Evolutionary conservation across 2,329 filamentous ascomycete genomes (phyloP), one percentile per base, ranked within the genome.

Genomic region (Berkeleyomyces basicola): DNA sequence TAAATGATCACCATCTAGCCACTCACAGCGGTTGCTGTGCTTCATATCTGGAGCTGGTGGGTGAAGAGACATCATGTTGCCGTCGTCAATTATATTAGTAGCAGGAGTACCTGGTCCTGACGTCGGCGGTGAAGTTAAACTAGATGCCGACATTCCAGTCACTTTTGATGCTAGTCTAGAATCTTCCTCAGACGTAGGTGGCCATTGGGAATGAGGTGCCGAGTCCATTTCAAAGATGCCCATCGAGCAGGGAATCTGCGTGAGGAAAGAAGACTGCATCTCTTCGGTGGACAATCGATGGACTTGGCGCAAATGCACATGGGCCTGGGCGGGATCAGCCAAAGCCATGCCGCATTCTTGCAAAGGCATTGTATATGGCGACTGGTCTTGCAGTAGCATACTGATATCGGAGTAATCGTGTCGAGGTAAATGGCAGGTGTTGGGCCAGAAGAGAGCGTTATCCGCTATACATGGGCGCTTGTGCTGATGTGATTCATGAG

Each of bases 361-460:
- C 2, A 64, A 44, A 3, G 59, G 62, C 43, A 63, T 51, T 7
- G 63, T 49, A 49, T 55, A 49, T 7, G 61, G 60, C 3, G 53
- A 44, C 3, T 61, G 42, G 14, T 65, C 66, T 14, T 59, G 51
- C 36, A 64, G 39, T 36, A 64, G 55, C 23, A 65, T 43, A 3
- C 58, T 58, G 10, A 64, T 33, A 49, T 66, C 66, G 49, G 65
- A 44, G 42, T 65, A 65, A 42, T 64, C 63, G 33, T 65, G 63
- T 9, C 66, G 64, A 40, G 67, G 67, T 36, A 68, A 55, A 36
- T 66, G 66, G 53, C 67, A 68, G n/a, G 63, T 64, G 3, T 67
- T 58, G 3, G 65, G 62, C 64, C 61, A 63, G 7, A 66, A 61
- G 40, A 58, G 36, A 37, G 61, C 51, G 58, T 67, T 66, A 46